Evolutionary conservation across 2,329 filamentous ascomycete genomes (phyloP).

Genomic region (Sordariomycetes sp.): DNA sequence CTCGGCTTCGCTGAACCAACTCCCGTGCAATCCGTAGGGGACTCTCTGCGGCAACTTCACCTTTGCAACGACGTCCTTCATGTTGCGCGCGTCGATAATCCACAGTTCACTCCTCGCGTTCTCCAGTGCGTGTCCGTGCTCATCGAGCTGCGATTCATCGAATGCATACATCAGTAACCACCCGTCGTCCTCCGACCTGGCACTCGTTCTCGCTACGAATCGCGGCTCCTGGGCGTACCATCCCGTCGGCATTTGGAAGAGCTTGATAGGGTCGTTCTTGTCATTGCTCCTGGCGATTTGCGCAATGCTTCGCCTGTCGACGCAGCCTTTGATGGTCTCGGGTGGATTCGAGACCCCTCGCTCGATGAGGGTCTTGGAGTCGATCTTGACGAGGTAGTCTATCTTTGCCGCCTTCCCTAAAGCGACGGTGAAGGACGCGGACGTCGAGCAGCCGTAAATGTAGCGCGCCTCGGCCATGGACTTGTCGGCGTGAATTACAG

Average conservation of each 20-base stretch:
- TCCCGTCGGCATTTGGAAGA: slow-evolving; percentile 50
- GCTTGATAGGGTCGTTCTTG: slow-evolving; percentile 44
- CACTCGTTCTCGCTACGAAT: slow-evolving; percentile 43
- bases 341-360: slow-evolving; percentile 37
- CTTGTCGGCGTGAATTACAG: slow-evolving; percentile 42
- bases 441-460: slow-evolving; percentile 59
- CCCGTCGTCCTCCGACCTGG: slow-evolving; percentile 50
- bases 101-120: slow-evolving; percentile 52
- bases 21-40: slow-evolving; percentile 59
- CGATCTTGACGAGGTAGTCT: slow-evolving; percentile 54
- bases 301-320: slow-evolving; percentile 46
- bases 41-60: slow-evolving; percentile 56
- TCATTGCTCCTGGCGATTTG: slow-evolving; percentile 39
- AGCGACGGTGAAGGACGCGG: slow-evolving; percentile 46
- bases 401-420: slow-evolving; percentile 59
- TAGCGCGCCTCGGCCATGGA: slow-evolving; percentile 51
- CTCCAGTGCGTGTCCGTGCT: slow-evolving; percentile 30
- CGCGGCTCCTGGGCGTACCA: slow-evolving; percentile 60
- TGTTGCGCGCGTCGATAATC: slow-evolving; percentile 55
- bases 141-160: slow-evolving; percentile 53
- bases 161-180: slow-evolving; percentile 63
- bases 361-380: slow-evolving; percentile 42
- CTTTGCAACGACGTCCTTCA: slow-evolving; percentile 50
- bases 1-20: slow-evolving; percentile 48
- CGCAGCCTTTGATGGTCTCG: slow-evolving; percentile 46